Base-by-base conservation (phyloP, 768 basidiomycete genomes). In the Auricularia cornea region DNA sequence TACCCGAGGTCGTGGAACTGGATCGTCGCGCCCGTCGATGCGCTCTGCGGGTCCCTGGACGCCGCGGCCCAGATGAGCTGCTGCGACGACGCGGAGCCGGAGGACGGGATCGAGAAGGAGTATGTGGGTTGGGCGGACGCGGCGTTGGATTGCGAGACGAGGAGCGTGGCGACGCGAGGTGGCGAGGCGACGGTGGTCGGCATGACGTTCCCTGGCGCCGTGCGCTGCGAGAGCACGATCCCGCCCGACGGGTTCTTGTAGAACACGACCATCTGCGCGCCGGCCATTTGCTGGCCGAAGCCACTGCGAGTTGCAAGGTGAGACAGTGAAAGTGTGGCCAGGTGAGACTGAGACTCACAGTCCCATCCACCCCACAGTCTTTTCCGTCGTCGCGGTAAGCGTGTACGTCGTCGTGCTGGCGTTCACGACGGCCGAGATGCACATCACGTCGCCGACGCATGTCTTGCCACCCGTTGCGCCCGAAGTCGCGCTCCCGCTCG, bases 121-220 rank as follows among this genome's bases (percentile, higher is more conserved):
- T 14, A 48, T 10, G 23, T 23, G 5, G 44, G 44, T 48, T 48
- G 44, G 12, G 20, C 23, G 20, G 44, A 18, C 44, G 23, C 16
- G 16, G 44, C 44, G 20, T 6, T 20, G 44, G 44, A 5, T 23
- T 40, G 38, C 38, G 44, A 8, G 44, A 72, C 64, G 2, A 72
- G 70, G 8, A 80, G 63, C 1, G 78, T 76, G 32, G 87, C 87
- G 0, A 74, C 65, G 63, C 85, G 75, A 0, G 83, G 79, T 16
- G 87, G 87, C 64, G 70, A 78, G 6, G 75, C 57, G 61, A 79
- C 84, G 59, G 86, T 79, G 16, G 74, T 80, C 4, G 89, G 89
- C 82, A 83, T 81, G 3, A 77, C 75, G 65, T 86, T 77, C 4
- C 67, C 69, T 1, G 79, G 66, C 0, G 88, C 84, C 33, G 72